Base-by-base conservation (phyloP, 1,284 basidiomycete species). In the Trichosporon inkin region DNA sequence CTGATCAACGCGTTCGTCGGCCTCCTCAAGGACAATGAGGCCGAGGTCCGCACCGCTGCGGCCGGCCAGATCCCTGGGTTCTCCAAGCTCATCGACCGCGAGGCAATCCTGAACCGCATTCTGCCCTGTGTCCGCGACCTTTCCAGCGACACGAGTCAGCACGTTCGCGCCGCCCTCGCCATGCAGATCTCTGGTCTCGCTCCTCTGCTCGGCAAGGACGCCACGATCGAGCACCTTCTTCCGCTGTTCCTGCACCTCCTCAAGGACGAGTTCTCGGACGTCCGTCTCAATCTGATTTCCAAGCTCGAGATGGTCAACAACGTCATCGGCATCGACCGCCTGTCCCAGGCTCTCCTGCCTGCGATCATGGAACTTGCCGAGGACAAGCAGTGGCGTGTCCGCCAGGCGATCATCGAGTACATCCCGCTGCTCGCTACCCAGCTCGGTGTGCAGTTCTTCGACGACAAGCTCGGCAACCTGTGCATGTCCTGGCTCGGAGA, bases 401-500 rank as follows among this genome's bases (percentile, higher is more conserved):
- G 96, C 68, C 96, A 99, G 80, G 96, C 96, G 14, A 99, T 99
- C 80, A 99, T 99, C 79, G 96, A 99, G 79, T 98, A 99, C 80
- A 98, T 85, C 87, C 79, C 96, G 83, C 85, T 99, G 20, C 87
- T 99, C 40, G 94, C 96, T 52, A 95, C 90, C 20, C 96, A 99
- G 77, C 85, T 99, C 57, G 96, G 96, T 61, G 92, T 94, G 68
- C 83, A 88, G 37, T 99, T 99, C 83, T 99, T 99, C 73, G 94
- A 99, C 78, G 96, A 99, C 73, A 92, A 97, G 78, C 85, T 99
- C 51, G 90, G 90, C 53, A 91, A 90, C 72, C 83, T 99, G 39
- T 99, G 96, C 83, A 97, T 99, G 94, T 92, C 91, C 17, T 99
- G 96, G 96, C 80, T 99, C 63, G 95, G 95, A 22, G 96, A 99